Percentiles rank a stretch among this genome's conserved stretches.
Conservation (phyloP, 148 eudicot species). For the Talinum fruticosum region DNA sequence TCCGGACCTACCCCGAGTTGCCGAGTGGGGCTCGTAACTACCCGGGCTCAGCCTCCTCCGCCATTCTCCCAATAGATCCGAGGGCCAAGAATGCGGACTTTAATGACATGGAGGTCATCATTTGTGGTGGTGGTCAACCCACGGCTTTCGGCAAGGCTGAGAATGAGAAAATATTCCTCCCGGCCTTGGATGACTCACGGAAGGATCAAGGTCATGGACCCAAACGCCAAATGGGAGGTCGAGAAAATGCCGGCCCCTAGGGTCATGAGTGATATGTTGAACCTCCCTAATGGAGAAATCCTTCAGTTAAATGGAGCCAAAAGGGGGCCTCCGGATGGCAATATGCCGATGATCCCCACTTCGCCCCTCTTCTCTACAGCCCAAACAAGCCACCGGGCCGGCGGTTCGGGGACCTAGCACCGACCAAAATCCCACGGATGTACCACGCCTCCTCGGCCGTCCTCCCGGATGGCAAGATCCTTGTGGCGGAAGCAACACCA, state of each 20-base stretch:
- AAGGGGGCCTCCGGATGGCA: slow-evolving; percentile 70
- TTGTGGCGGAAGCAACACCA: slow-evolving; percentile 84
- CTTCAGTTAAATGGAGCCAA: slow-evolving; percentile 67
- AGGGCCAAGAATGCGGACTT: background rate
- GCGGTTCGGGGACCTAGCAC: slow-evolving; percentile 41
- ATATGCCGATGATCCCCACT: slow-evolving; percentile 40
- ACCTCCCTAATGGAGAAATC: slow-evolving; percentile 62
- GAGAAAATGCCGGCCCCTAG: slow-evolving; percentile 73
- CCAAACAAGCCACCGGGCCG: slow-evolving; percentile 35
- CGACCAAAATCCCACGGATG: slow-evolving; percentile 55
- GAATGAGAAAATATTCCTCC: slow-evolving; percentile 26
- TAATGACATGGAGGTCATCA: slow-evolving; percentile 40
- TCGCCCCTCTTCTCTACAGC: slow-evolving; percentile 52
- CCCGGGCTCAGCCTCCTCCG: slow-evolving; percentile 67
- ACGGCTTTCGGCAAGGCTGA: slow-evolving; percentile 31
- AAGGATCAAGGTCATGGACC: slow-evolving; percentile 32
- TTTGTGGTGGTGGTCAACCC: slow-evolving; percentile 63
- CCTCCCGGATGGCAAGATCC: slow-evolving; percentile 44
- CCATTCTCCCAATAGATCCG: slow-evolving; percentile 58
- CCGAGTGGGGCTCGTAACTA: slow-evolving; percentile 82
- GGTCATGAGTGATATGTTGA: slow-evolving; percentile 74
- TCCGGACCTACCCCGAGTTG: slow-evolving; percentile 47
- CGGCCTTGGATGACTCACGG: slow-evolving; percentile 60
- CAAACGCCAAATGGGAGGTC: slow-evolving; percentile 46
- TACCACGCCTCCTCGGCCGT: slow-evolving; percentile 66